phyloP scores from a whole-genome alignment of 148 eudicot species.

The Persicaria tinctoria region DNA sequence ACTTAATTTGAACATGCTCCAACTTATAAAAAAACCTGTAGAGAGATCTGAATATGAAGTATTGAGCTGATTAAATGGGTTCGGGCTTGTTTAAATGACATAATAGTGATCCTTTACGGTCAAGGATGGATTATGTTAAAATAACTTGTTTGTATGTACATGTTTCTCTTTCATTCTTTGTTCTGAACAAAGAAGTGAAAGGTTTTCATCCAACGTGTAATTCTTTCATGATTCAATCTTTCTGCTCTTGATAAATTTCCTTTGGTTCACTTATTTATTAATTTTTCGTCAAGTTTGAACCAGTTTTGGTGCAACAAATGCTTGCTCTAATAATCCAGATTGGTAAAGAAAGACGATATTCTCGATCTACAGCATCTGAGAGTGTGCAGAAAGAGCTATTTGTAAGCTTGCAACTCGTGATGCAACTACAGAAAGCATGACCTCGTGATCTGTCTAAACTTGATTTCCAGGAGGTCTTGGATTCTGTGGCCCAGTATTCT shows the following conservation, averaged over 20 bases:
- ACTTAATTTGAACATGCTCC: background rate
- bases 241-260: background rate
- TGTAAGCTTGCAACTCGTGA: conserved; percentile 84
- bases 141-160: background rate
- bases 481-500: conserved; percentile 65
- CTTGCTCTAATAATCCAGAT: conserved; percentile 77
- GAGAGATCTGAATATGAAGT: background rate
- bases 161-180: background rate
- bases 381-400: conserved; percentile 73
- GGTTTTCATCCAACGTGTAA: background rate
- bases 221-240: background rate
- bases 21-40: background rate
- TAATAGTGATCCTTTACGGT: background rate
- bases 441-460: conserved; percentile 72
- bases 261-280: conserved; percentile 5
- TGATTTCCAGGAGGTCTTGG: conserved; percentile 69
- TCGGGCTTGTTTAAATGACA: background rate
- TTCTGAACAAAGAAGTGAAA: background rate
- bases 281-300: conserved; percentile 62
- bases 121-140: background rate
- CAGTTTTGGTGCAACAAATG: conserved; percentile 77
- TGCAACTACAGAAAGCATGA: conserved; percentile 82
- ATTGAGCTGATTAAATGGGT: background rate
- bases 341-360: conserved; percentile 85
- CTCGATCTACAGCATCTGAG: conserved; percentile 59